Evolutionary conservation across 1,284 basidiomycete species (phyloP).

Genomic region (Ustilago crameri): DNA sequence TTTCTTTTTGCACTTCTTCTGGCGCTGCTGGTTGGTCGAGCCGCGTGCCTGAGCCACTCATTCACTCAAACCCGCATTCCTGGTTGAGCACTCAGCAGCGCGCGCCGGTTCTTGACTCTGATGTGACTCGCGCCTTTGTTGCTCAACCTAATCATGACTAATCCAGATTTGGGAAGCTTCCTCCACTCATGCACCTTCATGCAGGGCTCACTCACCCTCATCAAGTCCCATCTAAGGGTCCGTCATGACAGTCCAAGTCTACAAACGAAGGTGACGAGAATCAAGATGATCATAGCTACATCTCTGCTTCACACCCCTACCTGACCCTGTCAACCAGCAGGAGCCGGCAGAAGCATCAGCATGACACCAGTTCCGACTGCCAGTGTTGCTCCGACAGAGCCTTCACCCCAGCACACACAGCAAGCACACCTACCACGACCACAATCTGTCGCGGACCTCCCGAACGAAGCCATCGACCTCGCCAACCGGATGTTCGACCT

Average conservation of each 20-base stretch:
- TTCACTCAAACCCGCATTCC: not conserved
- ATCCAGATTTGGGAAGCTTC: not conserved
- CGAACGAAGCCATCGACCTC: constrained; percentile 38
- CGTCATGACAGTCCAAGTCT: no score
- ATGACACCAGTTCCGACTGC: constrained; percentile 21
- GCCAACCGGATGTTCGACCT: constrained; percentile 76
- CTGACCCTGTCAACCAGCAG: no score
- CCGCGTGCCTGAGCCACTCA: not conserved
- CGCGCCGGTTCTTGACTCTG: no score
- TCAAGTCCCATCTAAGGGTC: constrained; percentile 8
- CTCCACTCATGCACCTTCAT: constrained; percentile 9
- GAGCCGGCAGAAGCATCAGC: no score
- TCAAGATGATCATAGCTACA: no score
- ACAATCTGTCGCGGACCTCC: constrained; percentile 24
- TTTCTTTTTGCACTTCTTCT: constrained; percentile 3
- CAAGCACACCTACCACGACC: constrained; percentile 5
- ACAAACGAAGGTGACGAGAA: no score
- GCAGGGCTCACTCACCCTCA: constrained; percentile 29
- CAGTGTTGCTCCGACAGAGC: not conserved
- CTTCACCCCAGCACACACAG: not conserved
- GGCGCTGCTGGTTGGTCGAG: not conserved
- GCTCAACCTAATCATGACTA: constrained; percentile 17
- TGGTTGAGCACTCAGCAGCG: no score
- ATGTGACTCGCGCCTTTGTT: constrained; percentile 21
- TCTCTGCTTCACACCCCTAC: no score